phyloP scores from a whole-genome alignment of 768 basidiomycete species.

The Suillus subalutaceus region DNA sequence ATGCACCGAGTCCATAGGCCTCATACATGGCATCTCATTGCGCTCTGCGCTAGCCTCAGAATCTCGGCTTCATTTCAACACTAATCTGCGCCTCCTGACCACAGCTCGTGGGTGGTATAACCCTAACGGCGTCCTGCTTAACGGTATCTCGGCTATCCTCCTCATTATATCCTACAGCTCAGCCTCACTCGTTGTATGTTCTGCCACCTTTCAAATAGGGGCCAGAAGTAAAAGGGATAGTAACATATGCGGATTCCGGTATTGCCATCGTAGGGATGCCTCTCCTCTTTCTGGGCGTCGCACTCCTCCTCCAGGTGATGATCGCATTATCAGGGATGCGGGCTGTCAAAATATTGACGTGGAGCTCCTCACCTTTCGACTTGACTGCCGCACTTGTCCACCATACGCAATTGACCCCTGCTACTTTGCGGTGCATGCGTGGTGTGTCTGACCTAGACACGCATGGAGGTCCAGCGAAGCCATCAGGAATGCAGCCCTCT shows the following conservation, averaged over 20 bases:
- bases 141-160: neutral
- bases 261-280: constrained; percentile 21
- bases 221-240: no score
- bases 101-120: constrained; percentile 14
- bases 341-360: constrained; percentile 29
- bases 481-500: constrained; percentile 24
- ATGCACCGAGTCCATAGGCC: constrained; percentile 35
- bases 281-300: constrained; percentile 28
- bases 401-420: constrained; percentile 24
- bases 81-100: constrained; percentile 18
- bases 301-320: constrained; percentile 25
- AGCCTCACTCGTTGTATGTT: neutral
- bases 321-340: constrained; percentile 27
- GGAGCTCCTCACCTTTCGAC: constrained; percentile 37
- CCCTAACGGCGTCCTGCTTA: neutral
- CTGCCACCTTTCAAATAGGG: no score
- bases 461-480: constrained; percentile 17
- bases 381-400: constrained; percentile 33
- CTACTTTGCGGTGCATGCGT: constrained; percentile 28
- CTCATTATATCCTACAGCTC: neutral
- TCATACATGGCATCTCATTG: constrained; percentile 29
- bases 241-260: no score
- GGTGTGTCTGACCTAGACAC: constrained; percentile 17
- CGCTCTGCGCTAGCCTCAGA: constrained; percentile 33
- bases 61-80: constrained; percentile 28